Conservation (phyloP, 345 rosid species). For the Gossypium rotundifolium region DNA sequence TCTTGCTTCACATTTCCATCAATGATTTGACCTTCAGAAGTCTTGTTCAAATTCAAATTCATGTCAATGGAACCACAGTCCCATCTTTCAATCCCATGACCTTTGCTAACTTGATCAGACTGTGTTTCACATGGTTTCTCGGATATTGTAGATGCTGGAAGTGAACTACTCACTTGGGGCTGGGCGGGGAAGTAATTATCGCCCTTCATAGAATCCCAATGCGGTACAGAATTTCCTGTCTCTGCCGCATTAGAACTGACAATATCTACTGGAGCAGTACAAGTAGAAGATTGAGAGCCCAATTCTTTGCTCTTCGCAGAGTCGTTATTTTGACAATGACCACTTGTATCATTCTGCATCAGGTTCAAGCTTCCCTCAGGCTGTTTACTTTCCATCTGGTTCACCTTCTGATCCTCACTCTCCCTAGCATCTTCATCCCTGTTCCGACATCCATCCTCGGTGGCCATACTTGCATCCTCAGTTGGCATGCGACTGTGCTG, state of each 20-base stretch:
- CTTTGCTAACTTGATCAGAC: conserved; percentile 23
- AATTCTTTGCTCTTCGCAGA: conserved; percentile 25
- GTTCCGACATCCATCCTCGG: conserved; percentile 22
- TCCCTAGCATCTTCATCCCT: conserved; percentile 17
- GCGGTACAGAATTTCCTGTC: conserved; percentile 21
- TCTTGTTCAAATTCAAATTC: conserved; percentile 18
- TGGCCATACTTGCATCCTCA: conserved; percentile 17
- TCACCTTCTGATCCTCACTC: conserved; percentile 15
- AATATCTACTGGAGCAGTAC: conserved; percentile 26
- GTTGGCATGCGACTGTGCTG: conserved; percentile 5
- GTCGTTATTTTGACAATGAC: conserved; percentile 19
- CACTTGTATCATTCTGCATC: conserved; percentile 28
- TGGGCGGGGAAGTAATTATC: conserved; percentile 28
- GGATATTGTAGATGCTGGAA: conserved; percentile 28
- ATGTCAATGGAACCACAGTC: conserved; percentile 19
- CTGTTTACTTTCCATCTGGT: conserved; percentile 15
- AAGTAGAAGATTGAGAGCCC: conserved; percentile 35
- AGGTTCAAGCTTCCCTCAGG: conserved; percentile 24
- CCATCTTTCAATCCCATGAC: conserved; percentile 27
- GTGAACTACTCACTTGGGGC: conserved; percentile 30
- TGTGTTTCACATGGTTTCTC: conserved; percentile 27
- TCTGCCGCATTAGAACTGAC: conserved; percentile 28
- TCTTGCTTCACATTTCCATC: conserved; percentile 26
- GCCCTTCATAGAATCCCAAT: conserved; percentile 26
- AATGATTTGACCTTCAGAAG: conserved; percentile 14